Evolutionary conservation across 2,329 filamentous ascomycete genomes (phyloP).

Genomic region (Colletotrichum salicis): DNA sequence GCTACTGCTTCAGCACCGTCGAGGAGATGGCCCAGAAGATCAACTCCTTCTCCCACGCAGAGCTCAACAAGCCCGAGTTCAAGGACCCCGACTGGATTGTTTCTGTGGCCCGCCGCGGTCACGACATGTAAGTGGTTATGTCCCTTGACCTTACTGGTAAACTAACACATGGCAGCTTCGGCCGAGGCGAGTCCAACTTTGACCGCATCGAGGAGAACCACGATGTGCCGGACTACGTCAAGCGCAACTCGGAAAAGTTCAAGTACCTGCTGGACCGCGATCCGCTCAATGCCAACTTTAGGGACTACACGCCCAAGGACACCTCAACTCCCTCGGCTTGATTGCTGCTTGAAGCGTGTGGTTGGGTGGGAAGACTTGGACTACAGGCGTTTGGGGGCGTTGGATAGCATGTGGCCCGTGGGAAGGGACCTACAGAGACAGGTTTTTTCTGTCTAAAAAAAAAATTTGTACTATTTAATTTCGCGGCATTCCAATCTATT

Average conservation of each 20-base stretch:
- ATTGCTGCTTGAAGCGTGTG: background rate
- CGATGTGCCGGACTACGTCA: constrained; percentile 55
- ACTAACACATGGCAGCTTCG: constrained; percentile 35
- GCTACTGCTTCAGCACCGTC: constrained; percentile 67
- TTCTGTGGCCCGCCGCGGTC: constrained; percentile 52
- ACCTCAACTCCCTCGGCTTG: background rate
- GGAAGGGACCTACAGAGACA: background rate
- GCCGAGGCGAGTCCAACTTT: constrained; percentile 33
- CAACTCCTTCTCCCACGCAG: constrained; percentile 52
- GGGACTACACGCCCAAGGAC: constrained; percentile 39
- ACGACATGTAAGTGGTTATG: constrained; percentile 53
- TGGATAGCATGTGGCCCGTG: background rate
- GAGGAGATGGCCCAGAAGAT: constrained; percentile 66
- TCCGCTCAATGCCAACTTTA: constrained; percentile 50
- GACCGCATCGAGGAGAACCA: constrained; percentile 48
- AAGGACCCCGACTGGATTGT: constrained; percentile 52
- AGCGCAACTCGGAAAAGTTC: constrained; percentile 45
- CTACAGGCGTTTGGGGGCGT: background rate
- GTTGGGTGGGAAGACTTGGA: background rate
- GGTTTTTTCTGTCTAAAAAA: background rate
- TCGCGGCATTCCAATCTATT: background rate
- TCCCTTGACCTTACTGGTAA: constrained; percentile 38
- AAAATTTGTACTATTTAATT: background rate
- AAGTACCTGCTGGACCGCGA: constrained; percentile 52
- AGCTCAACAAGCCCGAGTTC: constrained; percentile 51